Evolutionary conservation across 2,329 filamentous ascomycete species (phyloP).

Genomic region (Cladosporium sp.): DNA sequence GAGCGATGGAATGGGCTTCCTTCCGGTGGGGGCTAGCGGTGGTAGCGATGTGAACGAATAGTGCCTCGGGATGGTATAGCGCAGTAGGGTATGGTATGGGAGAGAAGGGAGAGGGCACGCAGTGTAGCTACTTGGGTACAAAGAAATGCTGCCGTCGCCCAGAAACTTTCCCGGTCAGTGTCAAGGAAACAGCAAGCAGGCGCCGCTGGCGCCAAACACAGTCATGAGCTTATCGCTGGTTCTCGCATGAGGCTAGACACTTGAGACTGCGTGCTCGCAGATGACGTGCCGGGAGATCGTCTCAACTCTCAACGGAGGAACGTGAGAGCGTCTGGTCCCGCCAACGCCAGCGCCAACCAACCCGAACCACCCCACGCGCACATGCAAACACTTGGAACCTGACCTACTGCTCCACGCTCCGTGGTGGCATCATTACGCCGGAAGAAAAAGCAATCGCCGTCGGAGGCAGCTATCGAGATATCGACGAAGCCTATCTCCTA

Average conservation of each 20-base stretch:
- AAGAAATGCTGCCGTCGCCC: not conserved
- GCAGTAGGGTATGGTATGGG: not conserved
- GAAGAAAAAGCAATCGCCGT: not conserved
- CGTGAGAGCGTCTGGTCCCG: not conserved
- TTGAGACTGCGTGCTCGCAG: not conserved
- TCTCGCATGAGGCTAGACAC: not conserved
- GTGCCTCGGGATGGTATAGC: not conserved
- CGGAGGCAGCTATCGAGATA: not conserved
- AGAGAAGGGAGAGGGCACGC: not conserved
- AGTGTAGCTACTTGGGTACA: constrained; percentile 6
- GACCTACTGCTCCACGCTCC: not conserved
- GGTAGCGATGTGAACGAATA: not conserved
- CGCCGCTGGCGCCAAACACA: constrained; percentile 4
- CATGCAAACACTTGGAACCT: not conserved
- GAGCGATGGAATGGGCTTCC: not conserved
- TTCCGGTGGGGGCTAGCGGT: not conserved
- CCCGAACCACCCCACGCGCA: not conserved
- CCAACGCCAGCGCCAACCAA: not conserved
- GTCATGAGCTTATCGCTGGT: constrained; percentile 15
- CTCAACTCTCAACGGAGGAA: constrained; percentile 12
- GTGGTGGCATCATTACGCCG: not conserved
- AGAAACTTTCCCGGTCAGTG: constrained; percentile 8
- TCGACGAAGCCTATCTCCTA: not conserved
- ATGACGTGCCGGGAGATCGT: constrained; percentile 11
- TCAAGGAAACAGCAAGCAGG: not conserved